Evolutionary conservation across 2,329 filamentous ascomycete genomes (phyloP).

Genomic region (Cladobotryum mycophilum): DNA sequence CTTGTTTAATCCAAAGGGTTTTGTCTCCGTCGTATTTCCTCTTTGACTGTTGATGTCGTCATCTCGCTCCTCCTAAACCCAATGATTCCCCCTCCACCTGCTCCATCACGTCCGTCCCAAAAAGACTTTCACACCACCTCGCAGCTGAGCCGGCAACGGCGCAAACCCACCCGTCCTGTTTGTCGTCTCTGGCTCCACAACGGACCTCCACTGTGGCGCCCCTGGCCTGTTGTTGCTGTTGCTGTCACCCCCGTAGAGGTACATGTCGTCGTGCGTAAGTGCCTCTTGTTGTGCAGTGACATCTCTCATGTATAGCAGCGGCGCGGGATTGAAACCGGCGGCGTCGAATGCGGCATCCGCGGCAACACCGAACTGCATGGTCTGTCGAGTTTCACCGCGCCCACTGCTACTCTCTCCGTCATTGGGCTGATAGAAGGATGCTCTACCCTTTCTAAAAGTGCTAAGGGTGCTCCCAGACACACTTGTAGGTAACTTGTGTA

Average conservation of each 20-base stretch:
- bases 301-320: constrained; percentile 51
- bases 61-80: too few species aligned
- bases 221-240: not conserved
- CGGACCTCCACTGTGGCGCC: not conserved
- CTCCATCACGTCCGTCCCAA: not conserved
- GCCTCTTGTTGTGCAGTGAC: constrained; percentile 50
- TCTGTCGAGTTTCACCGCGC: constrained; percentile 51
- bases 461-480: constrained; percentile 26
- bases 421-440: constrained; percentile 42
- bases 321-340: constrained; percentile 18
- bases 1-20: too few species aligned
- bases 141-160: not conserved
- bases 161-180: not conserved
- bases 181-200: not conserved
- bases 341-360: constrained; percentile 3
- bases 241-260: not conserved
- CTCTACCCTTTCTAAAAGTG: constrained; percentile 53
- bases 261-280: constrained; percentile 41
- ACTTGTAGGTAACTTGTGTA: constrained; percentile 18
- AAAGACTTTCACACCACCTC: constrained; percentile 1
- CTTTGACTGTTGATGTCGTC: too few species aligned
- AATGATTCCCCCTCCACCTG: not conserved
- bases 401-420: constrained; percentile 43
- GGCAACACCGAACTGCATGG: constrained; percentile 45
- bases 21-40: too few species aligned